These are phyloP conservation scores for Edaphochlamys debaryana DNA, from an alignment of 139 green algal genomes.

Conservation along the genomic window DNA sequence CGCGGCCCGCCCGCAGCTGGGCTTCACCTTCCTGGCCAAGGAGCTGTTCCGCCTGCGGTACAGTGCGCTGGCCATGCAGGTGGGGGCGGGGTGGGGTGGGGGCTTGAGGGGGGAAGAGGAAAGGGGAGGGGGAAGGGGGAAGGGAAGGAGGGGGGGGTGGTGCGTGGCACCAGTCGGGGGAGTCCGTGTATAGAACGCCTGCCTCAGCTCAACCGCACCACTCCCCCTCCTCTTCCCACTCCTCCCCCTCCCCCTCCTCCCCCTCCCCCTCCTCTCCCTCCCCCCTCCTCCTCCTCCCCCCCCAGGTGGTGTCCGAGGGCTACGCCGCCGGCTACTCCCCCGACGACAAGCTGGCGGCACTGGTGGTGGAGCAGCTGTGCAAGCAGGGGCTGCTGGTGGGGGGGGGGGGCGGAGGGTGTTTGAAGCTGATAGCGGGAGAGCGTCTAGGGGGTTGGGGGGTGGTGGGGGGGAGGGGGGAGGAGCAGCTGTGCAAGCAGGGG, in stretches of 20 bases:
- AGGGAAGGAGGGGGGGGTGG: background rate
- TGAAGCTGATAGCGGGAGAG: background rate
- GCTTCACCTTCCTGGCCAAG: slow-evolving; percentile 33
- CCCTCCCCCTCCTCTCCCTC: background rate
- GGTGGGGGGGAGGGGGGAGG: background rate
- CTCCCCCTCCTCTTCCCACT: background rate
- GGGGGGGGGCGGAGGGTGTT: too few relatives aligned
- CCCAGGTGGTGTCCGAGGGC: slow-evolving; percentile 31
- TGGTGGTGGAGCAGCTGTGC: slow-evolving; percentile 41
- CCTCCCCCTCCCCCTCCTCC: background rate
- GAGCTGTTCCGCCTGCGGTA: slow-evolving; percentile 36
- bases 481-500: too few relatives aligned
- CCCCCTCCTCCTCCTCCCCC: background rate
- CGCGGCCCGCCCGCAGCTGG: slow-evolving; percentile 6
- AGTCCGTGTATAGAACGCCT: too few relatives aligned
- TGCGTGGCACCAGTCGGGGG: background rate
- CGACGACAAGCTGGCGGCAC: slow-evolving; percentile 31
- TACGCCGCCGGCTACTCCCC: slow-evolving; percentile 3
- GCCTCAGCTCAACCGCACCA: too few relatives aligned
- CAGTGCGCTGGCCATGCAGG: slow-evolving; percentile 31
- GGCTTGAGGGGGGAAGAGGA: background rate
- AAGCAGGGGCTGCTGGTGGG: slow-evolving; percentile 29
- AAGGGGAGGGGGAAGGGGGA: background rate
- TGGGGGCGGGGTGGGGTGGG: background rate
- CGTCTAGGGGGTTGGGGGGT: background rate